Percentiles rank a stretch among this genome's conserved stretches.
Evolutionary conservation across 2,329 filamentous ascomycete species (phyloP).

Genomic region (Calcarisporium arbuscula): DNA sequence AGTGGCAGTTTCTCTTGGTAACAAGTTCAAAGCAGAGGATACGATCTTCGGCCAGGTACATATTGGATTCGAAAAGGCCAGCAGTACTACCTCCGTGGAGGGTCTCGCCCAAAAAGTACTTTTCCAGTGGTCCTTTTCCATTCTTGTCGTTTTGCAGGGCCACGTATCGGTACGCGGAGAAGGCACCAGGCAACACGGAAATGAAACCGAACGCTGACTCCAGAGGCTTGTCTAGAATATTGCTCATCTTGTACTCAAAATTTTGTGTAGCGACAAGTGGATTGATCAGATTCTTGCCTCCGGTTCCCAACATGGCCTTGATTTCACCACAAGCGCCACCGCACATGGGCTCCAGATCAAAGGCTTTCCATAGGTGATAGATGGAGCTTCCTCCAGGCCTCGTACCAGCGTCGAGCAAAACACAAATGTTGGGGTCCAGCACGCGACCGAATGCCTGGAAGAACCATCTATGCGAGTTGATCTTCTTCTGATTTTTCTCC

Average conservation of each 20-base stretch:
- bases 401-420: conserved; percentile 91
- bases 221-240: conserved; percentile 95
- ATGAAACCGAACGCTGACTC: conserved; percentile 98
- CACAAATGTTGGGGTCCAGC: conserved; percentile 92
- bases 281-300: conserved; percentile 83
- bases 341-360: conserved; percentile 96
- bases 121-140: conserved; percentile 84
- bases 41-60: conserved; percentile 98
- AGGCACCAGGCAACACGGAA: conserved; percentile 89
- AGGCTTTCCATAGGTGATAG: conserved; percentile 97
- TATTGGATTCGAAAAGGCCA: conserved; percentile 97
- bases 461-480: conserved; percentile 99
- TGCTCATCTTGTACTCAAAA: conserved; percentile 99
- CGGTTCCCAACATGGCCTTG: conserved; percentile 88
- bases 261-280: conserved; percentile 94
- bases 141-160: conserved; percentile 96
- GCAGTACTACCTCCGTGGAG: conserved; percentile 88
- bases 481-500: conserved; percentile 99
- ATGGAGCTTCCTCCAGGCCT: conserved; percentile 91
- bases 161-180: conserved; percentile 95
- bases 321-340: conserved; percentile 97
- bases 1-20: conserved; percentile 93
- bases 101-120: conserved; percentile 96
- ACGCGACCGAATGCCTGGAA: conserved; percentile 94
- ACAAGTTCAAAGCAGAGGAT: conserved; percentile 98